Conservation (phyloP, 768 basidiomycete genomes). For the Mycena metata region DNA sequence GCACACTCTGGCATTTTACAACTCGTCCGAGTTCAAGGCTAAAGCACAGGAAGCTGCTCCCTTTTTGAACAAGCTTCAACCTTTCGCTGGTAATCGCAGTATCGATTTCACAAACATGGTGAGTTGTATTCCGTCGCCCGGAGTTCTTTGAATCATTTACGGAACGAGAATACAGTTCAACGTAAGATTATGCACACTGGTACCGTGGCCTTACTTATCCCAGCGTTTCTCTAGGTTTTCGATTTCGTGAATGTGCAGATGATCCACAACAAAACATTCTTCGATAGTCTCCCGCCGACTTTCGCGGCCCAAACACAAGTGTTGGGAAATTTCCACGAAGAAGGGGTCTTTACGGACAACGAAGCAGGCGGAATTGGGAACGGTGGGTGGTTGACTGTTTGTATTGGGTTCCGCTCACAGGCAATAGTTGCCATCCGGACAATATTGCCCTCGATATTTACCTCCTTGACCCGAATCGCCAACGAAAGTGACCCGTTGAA, state of each 20-base stretch:
- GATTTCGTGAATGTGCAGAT: constrained; percentile 67
- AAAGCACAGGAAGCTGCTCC: too few relatives aligned
- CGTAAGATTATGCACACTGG: constrained; percentile 44
- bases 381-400: background rate
- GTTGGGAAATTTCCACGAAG: constrained; percentile 69
- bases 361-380: constrained; percentile 25
- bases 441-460: constrained; percentile 60
- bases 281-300: constrained; percentile 49
- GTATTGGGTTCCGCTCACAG: too few relatives aligned
- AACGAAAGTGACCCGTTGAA: constrained; percentile 57
- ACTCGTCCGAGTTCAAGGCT: too few relatives aligned
- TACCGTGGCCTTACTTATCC: background rate
- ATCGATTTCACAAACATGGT: too few relatives aligned
- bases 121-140: too few relatives aligned
- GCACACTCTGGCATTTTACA: too few relatives aligned
- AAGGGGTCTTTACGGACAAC: constrained; percentile 58
- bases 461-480: constrained; percentile 56
- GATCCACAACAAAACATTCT: constrained; percentile 65
- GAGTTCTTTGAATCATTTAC: too few relatives aligned
- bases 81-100: too few relatives aligned
- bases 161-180: constrained; percentile 53
- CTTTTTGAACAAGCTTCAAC: too few relatives aligned
- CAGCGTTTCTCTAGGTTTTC: constrained; percentile 51
- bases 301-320: constrained; percentile 59
- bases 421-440: constrained; percentile 62